A percentile compares a stretch with the other conserved stretches of the same genome.
Evolutionary conservation across 2,329 filamentous ascomycete genomes (phyloP).

Genomic region (Cadophora luteo-olivacea): DNA sequence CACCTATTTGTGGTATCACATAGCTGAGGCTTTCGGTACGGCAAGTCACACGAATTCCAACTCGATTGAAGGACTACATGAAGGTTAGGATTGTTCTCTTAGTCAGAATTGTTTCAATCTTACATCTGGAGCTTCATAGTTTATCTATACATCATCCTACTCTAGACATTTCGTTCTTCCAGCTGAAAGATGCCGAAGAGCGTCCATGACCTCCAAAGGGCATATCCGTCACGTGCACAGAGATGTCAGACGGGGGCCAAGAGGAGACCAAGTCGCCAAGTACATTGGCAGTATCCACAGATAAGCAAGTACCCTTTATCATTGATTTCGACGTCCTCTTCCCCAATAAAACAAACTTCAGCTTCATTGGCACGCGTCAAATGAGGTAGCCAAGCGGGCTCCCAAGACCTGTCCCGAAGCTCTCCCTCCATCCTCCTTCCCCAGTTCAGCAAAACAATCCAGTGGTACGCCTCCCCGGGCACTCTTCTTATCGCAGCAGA

Average conservation of each 20-base stretch:
- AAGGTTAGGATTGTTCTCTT: not conserved
- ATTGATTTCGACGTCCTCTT: conserved; percentile 2
- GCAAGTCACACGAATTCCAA: no score
- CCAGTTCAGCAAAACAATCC: conserved; percentile 13
- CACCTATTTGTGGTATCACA: no score
- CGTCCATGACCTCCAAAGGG: not conserved
- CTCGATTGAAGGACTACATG: no score
- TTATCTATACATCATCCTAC: not conserved
- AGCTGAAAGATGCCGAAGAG: not conserved
- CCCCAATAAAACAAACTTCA: conserved; percentile 5
- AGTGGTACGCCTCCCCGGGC: not conserved
- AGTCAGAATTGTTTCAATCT: not conserved
- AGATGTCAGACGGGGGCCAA: not conserved
- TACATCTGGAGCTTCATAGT: not conserved
- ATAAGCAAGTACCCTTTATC: conserved; percentile 7
- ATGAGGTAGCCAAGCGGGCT: conserved; percentile 14
- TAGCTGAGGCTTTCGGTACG: no score
- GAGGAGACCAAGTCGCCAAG: not conserved
- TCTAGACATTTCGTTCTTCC: not conserved
- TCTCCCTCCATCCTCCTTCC: conserved; percentile 10
- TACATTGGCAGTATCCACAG: conserved; percentile 18
- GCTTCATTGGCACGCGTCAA: conserved; percentile 1
- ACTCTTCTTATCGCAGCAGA: conserved; percentile 5
- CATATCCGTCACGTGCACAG: not conserved
- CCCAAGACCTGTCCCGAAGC: conserved; percentile 7